phyloP scores from a whole-genome alignment of 1,284 basidiomycete species.

The Fomitopsis schrenkii region DNA sequence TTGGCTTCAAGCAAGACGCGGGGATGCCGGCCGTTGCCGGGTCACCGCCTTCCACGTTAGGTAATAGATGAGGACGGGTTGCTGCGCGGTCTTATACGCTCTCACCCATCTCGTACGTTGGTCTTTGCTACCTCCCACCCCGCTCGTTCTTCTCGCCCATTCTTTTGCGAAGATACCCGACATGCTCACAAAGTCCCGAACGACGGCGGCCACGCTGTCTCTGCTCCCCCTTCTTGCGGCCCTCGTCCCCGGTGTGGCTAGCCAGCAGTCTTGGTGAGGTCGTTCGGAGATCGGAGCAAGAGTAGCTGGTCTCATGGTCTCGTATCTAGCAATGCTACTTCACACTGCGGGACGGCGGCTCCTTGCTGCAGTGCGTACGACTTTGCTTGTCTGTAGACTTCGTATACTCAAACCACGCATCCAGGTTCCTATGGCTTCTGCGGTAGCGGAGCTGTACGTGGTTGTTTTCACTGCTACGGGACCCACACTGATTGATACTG shows the following conservation, averaged over 20 bases:
- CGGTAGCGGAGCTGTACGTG: constrained; percentile 20
- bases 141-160: neutral
- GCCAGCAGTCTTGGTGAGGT: constrained; percentile 3
- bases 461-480: neutral
- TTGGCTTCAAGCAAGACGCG: neutral
- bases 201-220: neutral
- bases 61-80: neutral
- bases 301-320: neutral
- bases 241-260: neutral
- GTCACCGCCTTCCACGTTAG: neutral
- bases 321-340: constrained; percentile 4
- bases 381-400: too few species aligned
- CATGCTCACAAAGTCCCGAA: neutral
- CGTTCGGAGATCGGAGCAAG: neutral
- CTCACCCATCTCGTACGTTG: neutral
- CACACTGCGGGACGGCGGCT: neutral
- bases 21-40: neutral
- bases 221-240: constrained; percentile 1
- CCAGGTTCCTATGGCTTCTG: constrained; percentile 20
- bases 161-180: constrained; percentile 6
- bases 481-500: neutral
- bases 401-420: neutral
- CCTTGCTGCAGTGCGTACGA: constrained; percentile 7
- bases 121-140: neutral
- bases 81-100: neutral